Evolutionary conservation across 2,329 filamentous ascomycete genomes (phyloP).

Genomic region (Dactylellina haptotyla): DNA sequence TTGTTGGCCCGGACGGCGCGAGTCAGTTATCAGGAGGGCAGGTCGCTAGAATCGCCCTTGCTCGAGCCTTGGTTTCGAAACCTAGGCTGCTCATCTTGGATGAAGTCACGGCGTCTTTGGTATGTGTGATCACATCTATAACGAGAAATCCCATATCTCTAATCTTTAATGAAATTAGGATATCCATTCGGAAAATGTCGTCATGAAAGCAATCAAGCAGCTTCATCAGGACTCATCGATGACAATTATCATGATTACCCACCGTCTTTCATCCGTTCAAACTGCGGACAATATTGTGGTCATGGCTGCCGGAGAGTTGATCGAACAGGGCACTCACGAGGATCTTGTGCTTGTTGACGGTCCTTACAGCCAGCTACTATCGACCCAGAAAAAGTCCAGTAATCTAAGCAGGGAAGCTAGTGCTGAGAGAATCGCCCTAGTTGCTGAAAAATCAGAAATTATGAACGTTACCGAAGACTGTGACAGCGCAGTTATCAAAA

Average conservation of each 20-base stretch:
- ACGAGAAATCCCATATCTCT: background rate
- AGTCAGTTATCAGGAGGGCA: slow-evolving; percentile 57
- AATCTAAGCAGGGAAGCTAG: slow-evolving; percentile 53
- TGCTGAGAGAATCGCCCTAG: slow-evolving; percentile 26
- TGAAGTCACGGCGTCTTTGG: slow-evolving; percentile 58
- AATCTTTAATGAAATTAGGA: slow-evolving; percentile 13
- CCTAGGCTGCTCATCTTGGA: slow-evolving; percentile 56
- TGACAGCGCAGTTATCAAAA: slow-evolving; percentile 17
- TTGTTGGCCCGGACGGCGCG: slow-evolving; percentile 56
- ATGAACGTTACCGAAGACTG: slow-evolving; percentile 13
- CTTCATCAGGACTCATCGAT: slow-evolving; percentile 56
- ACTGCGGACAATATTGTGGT: slow-evolving; percentile 63
- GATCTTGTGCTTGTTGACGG: slow-evolving; percentile 57
- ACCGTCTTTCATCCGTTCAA: slow-evolving; percentile 62
- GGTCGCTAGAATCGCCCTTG: slow-evolving; percentile 56
- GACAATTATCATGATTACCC: slow-evolving; percentile 63
- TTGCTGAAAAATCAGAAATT: slow-evolving; percentile 30
- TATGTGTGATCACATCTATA: background rate
- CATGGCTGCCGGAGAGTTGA: slow-evolving; percentile 60
- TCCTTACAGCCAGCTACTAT: slow-evolving; percentile 61
- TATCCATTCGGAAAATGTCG: slow-evolving; percentile 47
- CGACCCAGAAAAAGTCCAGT: slow-evolving; percentile 59
- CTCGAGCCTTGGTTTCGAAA: slow-evolving; percentile 60
- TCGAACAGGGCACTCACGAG: slow-evolving; percentile 62
- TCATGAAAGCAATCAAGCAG: slow-evolving; percentile 41